Percentiles rank a stretch among this genome's conserved stretches.
Conservation (phyloP, 2,329 filamentous ascomycete genomes). For the Pseudocercospora crystallina region DNA sequence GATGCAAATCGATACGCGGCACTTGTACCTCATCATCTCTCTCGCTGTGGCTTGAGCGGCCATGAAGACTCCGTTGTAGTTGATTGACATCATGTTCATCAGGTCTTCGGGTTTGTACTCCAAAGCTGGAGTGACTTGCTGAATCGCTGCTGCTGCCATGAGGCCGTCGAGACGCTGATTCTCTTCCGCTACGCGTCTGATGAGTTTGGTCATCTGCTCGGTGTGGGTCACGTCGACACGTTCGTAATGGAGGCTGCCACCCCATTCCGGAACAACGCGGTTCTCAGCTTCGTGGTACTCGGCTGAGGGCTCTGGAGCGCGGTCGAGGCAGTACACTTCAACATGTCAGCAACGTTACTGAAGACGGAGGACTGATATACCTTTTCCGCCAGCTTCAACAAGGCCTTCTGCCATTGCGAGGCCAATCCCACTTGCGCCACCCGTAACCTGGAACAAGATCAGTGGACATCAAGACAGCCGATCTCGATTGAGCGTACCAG, state of each 20-base stretch:
- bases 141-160: conserved; percentile 34
- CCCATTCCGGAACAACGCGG: conserved; percentile 37
- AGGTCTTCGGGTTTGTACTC: conserved; percentile 37
- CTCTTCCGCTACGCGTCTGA: conserved; percentile 30
- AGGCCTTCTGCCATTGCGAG: too few species aligned
- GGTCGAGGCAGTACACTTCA: conserved; percentile 51
- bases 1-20: conserved; percentile 50
- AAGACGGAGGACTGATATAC: too few species aligned
- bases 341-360: too few species aligned
- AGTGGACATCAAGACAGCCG: too few species aligned
- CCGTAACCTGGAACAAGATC: too few species aligned
- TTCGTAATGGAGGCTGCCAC: conserved; percentile 46
- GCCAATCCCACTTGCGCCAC: too few species aligned
- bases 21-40: conserved; percentile 52
- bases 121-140: conserved; percentile 29
- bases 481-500: too few species aligned
- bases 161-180: conserved; percentile 33
- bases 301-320: conserved; percentile 42
- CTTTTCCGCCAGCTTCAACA: too few species aligned
- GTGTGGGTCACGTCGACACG: conserved; percentile 49
- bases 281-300: conserved; percentile 44
- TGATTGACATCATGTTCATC: conserved; percentile 40
- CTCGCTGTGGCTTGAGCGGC: conserved; percentile 48
- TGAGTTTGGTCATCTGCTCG: conserved; percentile 24
- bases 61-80: conserved; percentile 52